A percentile compares a stretch with the other conserved stretches of the same genome.
phyloP scores from a whole-genome alignment of 345 rosid genomes.

The Salix dunnii region DNA sequence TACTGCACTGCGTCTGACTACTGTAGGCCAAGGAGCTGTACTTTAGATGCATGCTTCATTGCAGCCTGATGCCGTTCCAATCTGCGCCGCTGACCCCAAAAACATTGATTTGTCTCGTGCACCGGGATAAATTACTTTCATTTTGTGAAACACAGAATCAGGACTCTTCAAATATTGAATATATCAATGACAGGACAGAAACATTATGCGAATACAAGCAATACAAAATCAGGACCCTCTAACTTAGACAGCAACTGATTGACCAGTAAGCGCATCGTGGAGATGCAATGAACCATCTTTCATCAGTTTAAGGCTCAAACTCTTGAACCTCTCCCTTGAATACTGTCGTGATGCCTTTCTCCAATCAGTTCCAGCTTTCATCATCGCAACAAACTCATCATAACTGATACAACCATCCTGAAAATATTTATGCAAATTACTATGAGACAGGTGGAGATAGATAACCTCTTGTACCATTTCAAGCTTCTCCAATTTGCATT shows the following conservation, averaged over 20 bases:
- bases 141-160: slow-evolving; percentile 9
- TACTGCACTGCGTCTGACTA: slow-evolving; percentile 8
- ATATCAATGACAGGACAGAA: slow-evolving; percentile 3
- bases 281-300: slow-evolving; percentile 94
- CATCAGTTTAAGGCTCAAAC: slow-evolving; percentile 88
- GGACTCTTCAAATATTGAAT: slow-evolving; percentile 7
- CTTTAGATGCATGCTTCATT: slow-evolving; percentile 13
- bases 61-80: slow-evolving; percentile 12
- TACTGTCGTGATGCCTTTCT: slow-evolving; percentile 97
- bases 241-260: slow-evolving; percentile 60
- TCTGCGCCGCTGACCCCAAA: background rate
- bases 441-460: background rate
- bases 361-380: slow-evolving; percentile 99
- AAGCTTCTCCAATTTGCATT: slow-evolving; percentile 2
- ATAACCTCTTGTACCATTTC: no score
- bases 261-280: slow-evolving; percentile 78
- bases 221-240: slow-evolving; percentile 9
- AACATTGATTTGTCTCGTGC: background rate
- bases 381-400: slow-evolving; percentile 92
- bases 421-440: background rate
- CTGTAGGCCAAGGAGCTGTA: background rate
- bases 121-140: slow-evolving; percentile 1
- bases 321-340: slow-evolving; percentile 96
- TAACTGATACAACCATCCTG: slow-evolving; percentile 90
- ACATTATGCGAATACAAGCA: slow-evolving; percentile 10